Conservation (phyloP, 768 basidiomycete genomes). For the Russula emetica region DNA sequence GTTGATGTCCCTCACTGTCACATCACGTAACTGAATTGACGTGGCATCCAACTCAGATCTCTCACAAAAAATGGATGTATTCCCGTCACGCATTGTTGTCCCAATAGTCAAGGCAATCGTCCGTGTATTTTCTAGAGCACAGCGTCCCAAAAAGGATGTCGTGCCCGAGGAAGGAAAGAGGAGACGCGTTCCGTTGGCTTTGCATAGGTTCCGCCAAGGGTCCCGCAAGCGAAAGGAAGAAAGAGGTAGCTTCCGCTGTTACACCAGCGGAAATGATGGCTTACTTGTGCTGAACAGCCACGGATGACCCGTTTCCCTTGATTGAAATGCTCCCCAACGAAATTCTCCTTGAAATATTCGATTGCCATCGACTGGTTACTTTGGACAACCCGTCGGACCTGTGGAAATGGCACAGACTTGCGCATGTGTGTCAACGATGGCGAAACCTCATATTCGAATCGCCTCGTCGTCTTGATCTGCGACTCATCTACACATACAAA, state of each 20-base stretch:
- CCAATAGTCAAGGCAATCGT: conserved; percentile 5
- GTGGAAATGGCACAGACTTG: conserved; percentile 16
- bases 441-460: not conserved
- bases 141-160: not conserved
- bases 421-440: conserved; percentile 9
- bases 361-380: not conserved
- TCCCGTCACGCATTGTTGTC: not conserved
- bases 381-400: not conserved
- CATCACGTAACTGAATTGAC: not conserved
- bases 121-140: conserved; percentile 1
- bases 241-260: not conserved
- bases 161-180: not conserved
- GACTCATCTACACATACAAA: not conserved
- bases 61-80: not conserved
- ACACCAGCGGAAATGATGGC: not conserved
- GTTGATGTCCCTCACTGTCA: not conserved
- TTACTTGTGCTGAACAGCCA: not conserved
- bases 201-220: not conserved
- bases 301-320: not conserved
- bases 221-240: not conserved
- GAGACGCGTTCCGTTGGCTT: no score
- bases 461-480: conserved; percentile 8
- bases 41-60: not conserved
- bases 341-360: conserved; percentile 1
- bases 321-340: conserved; percentile 4